Evolutionary conservation across 83 land plant genomes (phyloP).

Genomic region (Picea abies): DNA sequence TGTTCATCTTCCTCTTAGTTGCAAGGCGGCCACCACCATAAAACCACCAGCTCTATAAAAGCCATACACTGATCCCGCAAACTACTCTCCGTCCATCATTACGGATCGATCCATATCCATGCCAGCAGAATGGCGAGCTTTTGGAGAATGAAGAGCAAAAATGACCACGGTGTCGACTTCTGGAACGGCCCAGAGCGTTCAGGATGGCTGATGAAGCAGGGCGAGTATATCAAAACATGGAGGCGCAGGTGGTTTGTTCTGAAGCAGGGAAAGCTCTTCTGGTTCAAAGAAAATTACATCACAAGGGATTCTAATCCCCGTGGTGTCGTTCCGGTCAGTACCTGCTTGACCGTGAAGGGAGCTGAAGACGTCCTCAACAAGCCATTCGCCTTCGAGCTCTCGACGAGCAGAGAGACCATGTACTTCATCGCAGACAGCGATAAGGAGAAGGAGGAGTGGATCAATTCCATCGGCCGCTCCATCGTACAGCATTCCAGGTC

Average conservation of each 20-base stretch:
- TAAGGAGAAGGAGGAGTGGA: constrained; percentile 99
- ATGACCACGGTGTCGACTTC: constrained; percentile 51
- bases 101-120: too few species aligned
- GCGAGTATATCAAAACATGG: constrained; percentile 96
- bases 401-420: constrained; percentile 76
- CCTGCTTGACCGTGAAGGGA: constrained; percentile 92
- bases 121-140: too few species aligned
- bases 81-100: too few species aligned
- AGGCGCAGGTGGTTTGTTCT: constrained; percentile 96
- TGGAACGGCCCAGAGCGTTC: constrained; percentile 84
- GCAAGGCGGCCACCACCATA: too few species aligned
- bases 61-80: too few species aligned
- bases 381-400: constrained; percentile 86
- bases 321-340: constrained; percentile 78
- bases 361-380: constrained; percentile 88
- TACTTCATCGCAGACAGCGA: constrained; percentile 89
- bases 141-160: too few species aligned
- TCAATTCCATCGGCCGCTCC: constrained; percentile 94
- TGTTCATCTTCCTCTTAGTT: too few species aligned
- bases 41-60: too few species aligned
- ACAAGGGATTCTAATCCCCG: constrained; percentile 70
- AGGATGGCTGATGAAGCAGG: constrained; percentile 97
- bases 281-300: constrained; percentile 84
- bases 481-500: constrained; percentile 92
- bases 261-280: constrained; percentile 89